Evolutionary conservation across 169 alveolate species (phyloP), one percentile per base, ranked within the genome.

Genomic region (Plasmodium gonderi): DNA sequence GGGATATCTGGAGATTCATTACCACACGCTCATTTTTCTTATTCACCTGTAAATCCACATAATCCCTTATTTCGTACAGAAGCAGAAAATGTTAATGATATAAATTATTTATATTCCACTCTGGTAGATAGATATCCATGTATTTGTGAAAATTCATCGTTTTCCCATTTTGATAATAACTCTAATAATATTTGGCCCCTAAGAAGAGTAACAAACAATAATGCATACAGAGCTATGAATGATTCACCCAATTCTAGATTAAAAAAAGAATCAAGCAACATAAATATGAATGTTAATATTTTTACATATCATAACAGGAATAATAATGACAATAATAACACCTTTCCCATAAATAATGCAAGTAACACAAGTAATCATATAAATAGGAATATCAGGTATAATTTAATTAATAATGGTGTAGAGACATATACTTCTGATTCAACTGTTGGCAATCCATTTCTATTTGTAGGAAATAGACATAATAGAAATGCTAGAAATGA

Each of bases 121-220:
- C 31, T 80, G 69, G 91, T 64, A 23, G 40, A 80, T 14, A 80
- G 78, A 60, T 80, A 80, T 60, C 91, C 91, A 17, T 60, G 60
- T 33, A 54, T 80, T 54, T 80, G 91, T 60, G 91, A 80, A 64
- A 80, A 40, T 64, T n/a, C 79, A 14, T 64, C 67, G 45, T 80
- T 80, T 80, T 80, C 91, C 45, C 91, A 80, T 64, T 80, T 80
- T 64, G 91, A 80, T n/a, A 80, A 80, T 80, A 80, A 40, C 67
- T 3, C 91, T 38, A 80, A 36, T 31, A 80, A 80, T 36, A 80
- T 80, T 2, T 80, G 91, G 91, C 91, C 91, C 33, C 29, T 80
- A 80, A 80, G 91, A 64, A 80, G 78, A 65, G 91, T 80, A 40
- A 80, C 79, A 54, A 80, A 80, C 64, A 36, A n/a, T 51, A 54